Percentiles rank a stretch among this genome's conserved stretches.
Conservation (phyloP, 805 yeast species). For the Torulaspora gathmanii region DNA sequence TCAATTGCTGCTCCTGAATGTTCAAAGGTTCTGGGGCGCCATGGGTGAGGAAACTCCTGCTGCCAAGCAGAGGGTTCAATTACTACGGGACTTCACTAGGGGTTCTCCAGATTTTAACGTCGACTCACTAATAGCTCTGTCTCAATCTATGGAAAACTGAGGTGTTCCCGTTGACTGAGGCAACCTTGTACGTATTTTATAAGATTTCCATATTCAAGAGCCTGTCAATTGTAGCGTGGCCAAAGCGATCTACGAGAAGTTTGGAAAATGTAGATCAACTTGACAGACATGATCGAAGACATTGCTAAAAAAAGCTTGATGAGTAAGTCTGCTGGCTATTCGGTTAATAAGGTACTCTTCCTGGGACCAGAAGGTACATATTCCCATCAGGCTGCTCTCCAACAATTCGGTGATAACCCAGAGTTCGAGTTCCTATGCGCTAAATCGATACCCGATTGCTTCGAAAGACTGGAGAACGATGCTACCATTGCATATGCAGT, state of each 20-base stretch:
- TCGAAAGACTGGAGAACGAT: constrained; percentile 44
- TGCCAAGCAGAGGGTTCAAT: constrained; percentile 46
- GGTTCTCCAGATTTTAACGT: constrained; percentile 66
- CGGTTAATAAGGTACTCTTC: constrained; percentile 38
- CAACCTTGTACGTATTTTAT: constrained; percentile 1
- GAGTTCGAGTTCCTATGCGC: constrained; percentile 29
- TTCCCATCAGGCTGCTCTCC: constrained; percentile 76
- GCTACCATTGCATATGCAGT: constrained; percentile 60
- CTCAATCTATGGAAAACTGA: constrained; percentile 60
- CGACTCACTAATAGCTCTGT: constrained; percentile 62
- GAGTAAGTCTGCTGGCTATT: not conserved
- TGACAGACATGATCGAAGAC: too few relatives aligned
- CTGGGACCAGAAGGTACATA: constrained; percentile 92
- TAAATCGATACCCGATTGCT: constrained; percentile 55
- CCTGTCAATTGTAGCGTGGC: not conserved
- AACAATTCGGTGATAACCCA: constrained; percentile 43
- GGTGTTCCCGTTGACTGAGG: not conserved
- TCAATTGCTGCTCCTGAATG: constrained; percentile 65
- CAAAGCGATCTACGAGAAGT: not conserved
- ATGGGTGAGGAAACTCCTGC: constrained; percentile 42
- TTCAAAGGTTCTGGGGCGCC: constrained; percentile 83
- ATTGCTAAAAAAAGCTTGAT: too few relatives aligned
- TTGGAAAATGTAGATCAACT: not conserved
- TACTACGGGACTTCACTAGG: constrained; percentile 62
- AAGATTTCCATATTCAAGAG: constrained; percentile 6